Evolutionary conservation across 805 yeast genomes (phyloP).

Genomic region (Hanseniaspora meyeri): DNA sequence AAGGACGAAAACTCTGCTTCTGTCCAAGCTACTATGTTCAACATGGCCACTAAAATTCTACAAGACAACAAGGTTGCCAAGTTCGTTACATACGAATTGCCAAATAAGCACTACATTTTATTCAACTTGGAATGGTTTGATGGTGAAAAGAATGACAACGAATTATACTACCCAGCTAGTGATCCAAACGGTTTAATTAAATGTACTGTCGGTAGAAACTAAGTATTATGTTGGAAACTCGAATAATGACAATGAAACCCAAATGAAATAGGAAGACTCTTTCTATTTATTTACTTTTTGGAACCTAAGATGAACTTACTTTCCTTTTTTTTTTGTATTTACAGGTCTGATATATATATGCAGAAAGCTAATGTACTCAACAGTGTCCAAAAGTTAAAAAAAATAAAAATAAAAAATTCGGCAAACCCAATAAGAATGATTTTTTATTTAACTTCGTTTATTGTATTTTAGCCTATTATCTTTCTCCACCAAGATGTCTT

Average conservation of each 20-base stretch:
- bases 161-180: constrained; percentile 76
- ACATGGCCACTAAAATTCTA: constrained; percentile 70
- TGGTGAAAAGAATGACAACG: constrained; percentile 68
- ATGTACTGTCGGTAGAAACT: constrained; percentile 69
- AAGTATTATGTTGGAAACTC: constrained; percentile 32
- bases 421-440: neutral
- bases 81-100: constrained; percentile 62
- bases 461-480: constrained; percentile 23
- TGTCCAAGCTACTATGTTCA: constrained; percentile 93
- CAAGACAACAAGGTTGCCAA: constrained; percentile 42
- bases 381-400: too few species aligned
- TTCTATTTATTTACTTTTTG: too few species aligned
- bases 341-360: neutral
- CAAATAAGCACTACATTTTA: constrained; percentile 85
- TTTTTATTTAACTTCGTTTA: too few species aligned
- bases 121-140: constrained; percentile 69
- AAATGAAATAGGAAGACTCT: too few species aligned
- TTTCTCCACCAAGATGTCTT: constrained; percentile 22
- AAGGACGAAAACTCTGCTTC: constrained; percentile 84
- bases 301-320: too few species aligned
- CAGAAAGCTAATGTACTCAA: too few species aligned
- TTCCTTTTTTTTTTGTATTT: neutral
- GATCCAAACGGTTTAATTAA: constrained; percentile 90
- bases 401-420: too few species aligned
- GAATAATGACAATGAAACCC: neutral